Evolutionary conservation across 2,329 filamentous ascomycete species (phyloP).

Genomic region (Didymella glomerata): DNA sequence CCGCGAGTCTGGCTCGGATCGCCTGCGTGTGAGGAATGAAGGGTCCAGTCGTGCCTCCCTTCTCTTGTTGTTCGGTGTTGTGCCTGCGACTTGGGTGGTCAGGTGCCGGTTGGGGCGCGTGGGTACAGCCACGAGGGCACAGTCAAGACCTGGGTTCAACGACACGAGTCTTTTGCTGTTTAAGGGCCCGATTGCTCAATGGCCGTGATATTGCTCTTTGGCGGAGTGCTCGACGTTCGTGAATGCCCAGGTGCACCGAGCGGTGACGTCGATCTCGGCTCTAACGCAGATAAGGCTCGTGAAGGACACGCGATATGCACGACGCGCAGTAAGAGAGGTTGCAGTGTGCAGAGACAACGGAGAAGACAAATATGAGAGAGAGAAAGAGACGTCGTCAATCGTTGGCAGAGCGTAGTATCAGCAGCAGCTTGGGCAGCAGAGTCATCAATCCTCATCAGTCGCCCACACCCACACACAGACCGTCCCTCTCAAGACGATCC

Average conservation of each 20-base stretch:
- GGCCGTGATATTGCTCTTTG: not conserved
- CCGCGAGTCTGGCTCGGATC: slow-evolving; percentile 4
- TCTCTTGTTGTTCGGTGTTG: slow-evolving; percentile 10
- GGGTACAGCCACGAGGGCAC: slow-evolving; percentile 38
- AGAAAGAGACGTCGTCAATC: slow-evolving; percentile 4
- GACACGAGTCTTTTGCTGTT: not conserved
- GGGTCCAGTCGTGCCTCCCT: slow-evolving; percentile 6
- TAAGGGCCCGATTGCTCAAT: not conserved
- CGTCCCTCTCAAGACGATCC: slow-evolving; percentile 26
- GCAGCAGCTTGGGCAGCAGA: slow-evolving; percentile 12
- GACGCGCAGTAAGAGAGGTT: slow-evolving; percentile 9
- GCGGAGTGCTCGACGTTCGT: not conserved
- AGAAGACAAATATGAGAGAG: not conserved
- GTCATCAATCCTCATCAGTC: slow-evolving; percentile 30
- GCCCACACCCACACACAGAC: slow-evolving; percentile 26
- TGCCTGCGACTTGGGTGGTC: slow-evolving; percentile 22
- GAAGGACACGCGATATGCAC: slow-evolving; percentile 1
- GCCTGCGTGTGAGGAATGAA: slow-evolving; percentile 18
- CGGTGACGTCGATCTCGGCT: slow-evolving; percentile 21
- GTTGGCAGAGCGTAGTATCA: slow-evolving; percentile 9
- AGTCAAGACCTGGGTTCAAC: slow-evolving; percentile 24
- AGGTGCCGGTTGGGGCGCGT: slow-evolving; percentile 36
- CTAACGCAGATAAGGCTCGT: slow-evolving; percentile 21
- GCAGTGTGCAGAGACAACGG: not conserved
- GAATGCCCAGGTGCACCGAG: slow-evolving; percentile 1